Base-by-base conservation (phyloP, 306 rosid species). In the Oemleria cerasiformis region DNA sequence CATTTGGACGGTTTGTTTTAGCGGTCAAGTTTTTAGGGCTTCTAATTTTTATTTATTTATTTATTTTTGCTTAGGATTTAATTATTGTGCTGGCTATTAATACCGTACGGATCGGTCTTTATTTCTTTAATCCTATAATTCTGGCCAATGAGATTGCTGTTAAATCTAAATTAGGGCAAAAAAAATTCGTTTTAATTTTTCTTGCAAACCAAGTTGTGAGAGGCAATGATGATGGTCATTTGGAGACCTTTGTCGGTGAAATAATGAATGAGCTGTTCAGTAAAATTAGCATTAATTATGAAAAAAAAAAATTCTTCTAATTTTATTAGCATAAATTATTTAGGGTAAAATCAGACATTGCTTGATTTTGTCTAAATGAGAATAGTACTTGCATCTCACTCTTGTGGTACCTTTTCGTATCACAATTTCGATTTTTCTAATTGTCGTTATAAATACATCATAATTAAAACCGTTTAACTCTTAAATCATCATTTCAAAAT, bases 1-100 rank as follows among this genome's bases (percentile, higher is more conserved):
- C 82, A 23, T 44, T 30, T 73, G 63, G 72, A 71, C 72, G 72
- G 80, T 63, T 75, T 61, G 71, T 39, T 25, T 76, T 63, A 8
- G 44, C 74, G 54, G 70, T 75, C 74, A 70, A 34, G 78, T 43
- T 62, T 55, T 56, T 20, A 14, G 36, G 49, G 65, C 39, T 42
- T 50, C 20, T 14, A 9, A 20, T 40, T 41, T 51, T 47, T 1
- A 30, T 30, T 30, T 30, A 30, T 30, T 30, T 30, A 0, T 30
- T 30, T 30, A 1, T 30, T 3, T 19, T 20, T 70, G 38, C 30
- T 56, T 42, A 2, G 51, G 65, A 9, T 4, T 36, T 42, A 23
- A 56, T 70, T 56, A 56, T 7, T 15, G 6, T 34, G 73, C 40
- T 36, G 48, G 61, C 61, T 17, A 17, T 17, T 30, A 34, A 30